phyloP scores from a whole-genome alignment of 2,329 filamentous ascomycete species.

The Penicillium sp. region DNA sequence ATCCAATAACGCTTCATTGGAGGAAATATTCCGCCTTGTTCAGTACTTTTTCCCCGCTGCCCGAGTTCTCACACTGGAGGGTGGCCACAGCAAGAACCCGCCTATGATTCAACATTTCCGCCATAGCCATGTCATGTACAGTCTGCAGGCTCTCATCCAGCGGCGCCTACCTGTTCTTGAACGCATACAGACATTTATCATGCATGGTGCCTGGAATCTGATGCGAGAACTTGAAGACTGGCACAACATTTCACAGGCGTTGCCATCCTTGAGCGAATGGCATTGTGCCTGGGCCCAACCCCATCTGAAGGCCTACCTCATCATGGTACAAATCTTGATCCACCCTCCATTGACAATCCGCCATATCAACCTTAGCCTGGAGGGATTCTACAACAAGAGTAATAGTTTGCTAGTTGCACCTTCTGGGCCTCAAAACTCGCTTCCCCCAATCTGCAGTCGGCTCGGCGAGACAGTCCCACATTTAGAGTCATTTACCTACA shows the following conservation, averaged over 20 bases:
- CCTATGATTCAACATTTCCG: conserved; percentile 62
- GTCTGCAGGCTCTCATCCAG: neutral
- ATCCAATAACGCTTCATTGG: conserved; percentile 64
- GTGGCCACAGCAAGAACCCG: conserved; percentile 73
- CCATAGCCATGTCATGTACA: neutral
- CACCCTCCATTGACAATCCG: conserved; percentile 57
- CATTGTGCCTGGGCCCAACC: conserved; percentile 62
- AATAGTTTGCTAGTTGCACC: conserved; percentile 31
- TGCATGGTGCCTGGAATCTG: conserved; percentile 75
- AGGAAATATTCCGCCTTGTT: conserved; percentile 67
- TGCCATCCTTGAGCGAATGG: conserved; percentile 62
- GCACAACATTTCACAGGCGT: conserved; percentile 56
- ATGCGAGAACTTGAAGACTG: conserved; percentile 65
- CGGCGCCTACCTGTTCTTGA: conserved; percentile 46
- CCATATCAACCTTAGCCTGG: conserved; percentile 65
- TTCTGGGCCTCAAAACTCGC: conserved; percentile 48
- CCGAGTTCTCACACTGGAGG: conserved; percentile 68
- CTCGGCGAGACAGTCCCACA: conserved; percentile 60
- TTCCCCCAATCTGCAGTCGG: conserved; percentile 63
- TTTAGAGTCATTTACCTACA: conserved; percentile 68
- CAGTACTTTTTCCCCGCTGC: conserved; percentile 57
- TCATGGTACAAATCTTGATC: conserved; percentile 62
- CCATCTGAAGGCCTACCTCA: conserved; percentile 70
- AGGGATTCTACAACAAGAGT: conserved; percentile 69
- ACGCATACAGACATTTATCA: conserved; percentile 64